Conservation (phyloP, 176 grass and related monocot genomes). For the Oryza brachyantha region DNA sequence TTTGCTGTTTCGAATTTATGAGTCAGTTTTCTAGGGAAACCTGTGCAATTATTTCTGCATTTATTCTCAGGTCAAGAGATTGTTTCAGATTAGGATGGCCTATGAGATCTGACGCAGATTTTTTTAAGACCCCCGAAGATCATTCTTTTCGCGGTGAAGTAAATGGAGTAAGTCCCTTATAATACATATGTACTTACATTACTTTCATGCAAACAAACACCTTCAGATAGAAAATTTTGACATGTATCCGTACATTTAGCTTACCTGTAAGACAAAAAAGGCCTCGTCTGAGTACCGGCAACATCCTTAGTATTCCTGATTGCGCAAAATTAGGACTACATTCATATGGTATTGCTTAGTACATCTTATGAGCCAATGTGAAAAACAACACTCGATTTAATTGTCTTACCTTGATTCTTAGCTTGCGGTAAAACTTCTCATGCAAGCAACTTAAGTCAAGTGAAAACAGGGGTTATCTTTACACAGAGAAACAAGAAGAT, state of each 20-base stretch:
- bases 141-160: not conserved
- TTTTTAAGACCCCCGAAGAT: no score
- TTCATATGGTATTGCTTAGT: not conserved
- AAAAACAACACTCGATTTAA: not conserved
- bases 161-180: conserved; percentile 53
- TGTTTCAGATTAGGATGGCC: conserved; percentile 95
- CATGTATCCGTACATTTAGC: not conserved
- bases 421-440: not conserved
- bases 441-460: no score
- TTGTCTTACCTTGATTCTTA: not conserved
- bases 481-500: no score
- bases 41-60: conserved; percentile 24
- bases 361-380: not conserved
- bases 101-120: conserved; percentile 89
- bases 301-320: no score
- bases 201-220: not conserved
- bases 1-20: not conserved
- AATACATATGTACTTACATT: no score
- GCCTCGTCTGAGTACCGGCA: not conserved
- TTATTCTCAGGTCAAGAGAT: conserved; percentile 66
- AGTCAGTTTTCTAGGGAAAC: conserved; percentile 2
- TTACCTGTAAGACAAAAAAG: not conserved
- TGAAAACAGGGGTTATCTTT: no score
- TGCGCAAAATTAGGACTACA: not conserved
- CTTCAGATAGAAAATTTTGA: not conserved